These are phyloP conservation scores for Fraxinus ornus DNA, from an alignment of 305 asterid species.

Conservation along the genomic window DNA sequence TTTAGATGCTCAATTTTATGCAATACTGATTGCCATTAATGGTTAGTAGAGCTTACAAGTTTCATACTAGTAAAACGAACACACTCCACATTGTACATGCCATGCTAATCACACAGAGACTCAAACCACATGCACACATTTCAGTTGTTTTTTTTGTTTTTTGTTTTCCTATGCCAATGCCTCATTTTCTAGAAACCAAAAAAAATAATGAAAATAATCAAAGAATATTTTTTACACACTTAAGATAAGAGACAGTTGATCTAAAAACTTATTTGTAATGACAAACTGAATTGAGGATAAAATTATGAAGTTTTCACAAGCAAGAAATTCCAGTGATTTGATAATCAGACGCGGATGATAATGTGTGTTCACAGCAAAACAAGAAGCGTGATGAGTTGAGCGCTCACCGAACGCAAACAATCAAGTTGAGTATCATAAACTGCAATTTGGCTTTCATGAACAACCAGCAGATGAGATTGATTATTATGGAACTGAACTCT, in stretches of 20 bases:
- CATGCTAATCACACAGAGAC: not conserved
- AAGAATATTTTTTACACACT: not conserved
- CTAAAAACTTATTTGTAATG: not conserved
- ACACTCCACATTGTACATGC: not conserved
- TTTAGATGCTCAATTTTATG: not conserved
- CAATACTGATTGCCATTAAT: not conserved
- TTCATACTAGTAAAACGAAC: not conserved
- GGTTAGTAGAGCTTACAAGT: not conserved
- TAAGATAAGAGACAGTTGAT: not conserved
- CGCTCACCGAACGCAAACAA: slow-evolving; percentile 75
- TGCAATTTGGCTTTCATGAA: slow-evolving; percentile 90
- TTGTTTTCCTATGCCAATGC: not conserved
- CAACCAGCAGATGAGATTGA: slow-evolving; percentile 85
- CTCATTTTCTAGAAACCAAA: not conserved
- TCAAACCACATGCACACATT: not conserved
- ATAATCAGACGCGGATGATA: not conserved
- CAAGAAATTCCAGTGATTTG: not conserved
- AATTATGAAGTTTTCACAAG: not conserved
- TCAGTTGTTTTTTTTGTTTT: not conserved
- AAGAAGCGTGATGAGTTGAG: not conserved
- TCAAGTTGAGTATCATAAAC: slow-evolving; percentile 85
- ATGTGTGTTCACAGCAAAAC: not conserved
- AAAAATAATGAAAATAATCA: not conserved
- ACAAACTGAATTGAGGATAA: not conserved
- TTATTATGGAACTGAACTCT: slow-evolving; percentile 91